phyloP scores from a whole-genome alignment of 164 flowering plant species.

The Kingdonia uniflora region DNA sequence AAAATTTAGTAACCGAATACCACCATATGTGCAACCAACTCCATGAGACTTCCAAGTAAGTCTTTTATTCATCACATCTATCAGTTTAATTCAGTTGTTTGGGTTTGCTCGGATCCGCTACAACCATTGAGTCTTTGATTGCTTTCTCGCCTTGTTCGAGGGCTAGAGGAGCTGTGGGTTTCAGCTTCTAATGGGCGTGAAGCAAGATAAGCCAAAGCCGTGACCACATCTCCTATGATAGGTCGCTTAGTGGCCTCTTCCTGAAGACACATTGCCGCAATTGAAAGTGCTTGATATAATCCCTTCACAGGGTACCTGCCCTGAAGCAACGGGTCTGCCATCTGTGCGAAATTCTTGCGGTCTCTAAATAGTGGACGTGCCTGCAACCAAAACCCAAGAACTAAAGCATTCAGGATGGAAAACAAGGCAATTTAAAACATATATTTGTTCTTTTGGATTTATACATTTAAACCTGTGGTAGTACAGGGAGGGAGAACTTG shows the following conservation, averaged over 20 bases:
- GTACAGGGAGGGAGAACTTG: no score
- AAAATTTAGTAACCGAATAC: no score
- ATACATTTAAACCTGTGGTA: no score
- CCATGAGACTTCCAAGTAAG: no score
- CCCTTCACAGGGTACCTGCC: conserved; percentile 72
- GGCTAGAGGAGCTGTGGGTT: conserved; percentile 26
- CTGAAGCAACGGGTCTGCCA: conserved; percentile 75
- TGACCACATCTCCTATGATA: conserved; percentile 80
- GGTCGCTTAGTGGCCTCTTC: conserved; percentile 85
- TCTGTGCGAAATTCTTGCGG: conserved; percentile 54
- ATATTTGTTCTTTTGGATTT: no score
- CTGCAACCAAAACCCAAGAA: conserved; percentile 24
- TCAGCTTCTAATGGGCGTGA: conserved; percentile 47
- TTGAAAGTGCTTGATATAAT: conserved; percentile 81
- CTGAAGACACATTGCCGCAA: conserved; percentile 93
- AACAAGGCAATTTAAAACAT: background rate
- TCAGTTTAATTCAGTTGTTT: conserved; percentile 13
- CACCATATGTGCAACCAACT: no score
- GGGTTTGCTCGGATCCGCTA: conserved; percentile 11
- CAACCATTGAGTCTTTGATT: conserved; percentile 15
- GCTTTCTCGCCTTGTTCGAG: conserved; percentile 26
- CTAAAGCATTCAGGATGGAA: background rate
- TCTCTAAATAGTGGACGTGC: conserved; percentile 83
- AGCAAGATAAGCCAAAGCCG: conserved; percentile 72
- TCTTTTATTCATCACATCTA: no score